A percentile compares a stretch with the other conserved stretches of the same genome.
Evolutionary conservation across 2,329 filamentous ascomycete genomes (phyloP).

Genomic region (Hypoxylon sp.): DNA sequence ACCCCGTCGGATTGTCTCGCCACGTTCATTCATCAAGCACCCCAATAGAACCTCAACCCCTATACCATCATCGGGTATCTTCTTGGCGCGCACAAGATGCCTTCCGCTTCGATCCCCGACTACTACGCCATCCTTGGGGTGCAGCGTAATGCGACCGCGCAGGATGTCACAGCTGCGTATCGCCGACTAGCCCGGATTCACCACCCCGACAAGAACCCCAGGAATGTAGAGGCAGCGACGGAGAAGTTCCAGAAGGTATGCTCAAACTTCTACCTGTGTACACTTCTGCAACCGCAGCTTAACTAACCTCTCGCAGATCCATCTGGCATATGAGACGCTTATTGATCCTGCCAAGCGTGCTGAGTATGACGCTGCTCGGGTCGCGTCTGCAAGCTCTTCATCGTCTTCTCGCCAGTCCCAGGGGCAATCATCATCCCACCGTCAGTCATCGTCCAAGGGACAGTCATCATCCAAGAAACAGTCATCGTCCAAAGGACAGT

Average conservation of each 20-base stretch:
- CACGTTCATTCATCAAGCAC: background rate
- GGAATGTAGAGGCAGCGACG: conserved; percentile 41
- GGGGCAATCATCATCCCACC: too few relatives aligned
- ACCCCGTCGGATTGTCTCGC: background rate
- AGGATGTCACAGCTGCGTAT: conserved; percentile 46
- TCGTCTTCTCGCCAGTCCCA: background rate
- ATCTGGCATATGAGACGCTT: conserved; percentile 46
- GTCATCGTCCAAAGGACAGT: too few relatives aligned
- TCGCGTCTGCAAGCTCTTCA: background rate
- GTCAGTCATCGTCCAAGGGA: too few relatives aligned
- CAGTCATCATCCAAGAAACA: too few relatives aligned
- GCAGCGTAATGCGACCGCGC: conserved; percentile 32
- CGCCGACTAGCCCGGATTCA: conserved; percentile 42
- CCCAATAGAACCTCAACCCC: background rate
- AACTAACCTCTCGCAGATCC: conserved; percentile 37
- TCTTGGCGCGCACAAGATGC: conserved; percentile 18
- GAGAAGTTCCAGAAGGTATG: conserved; percentile 45
- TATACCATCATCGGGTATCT: background rate
- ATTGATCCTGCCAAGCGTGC: conserved; percentile 39
- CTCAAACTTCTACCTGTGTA: background rate
- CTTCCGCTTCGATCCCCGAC: conserved; percentile 32
- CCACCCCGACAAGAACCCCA: conserved; percentile 49
- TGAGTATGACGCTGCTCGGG: conserved; percentile 39
- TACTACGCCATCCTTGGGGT: conserved; percentile 48
- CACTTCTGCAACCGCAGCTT: background rate